Evolutionary conservation across 495 filamentous ascomycete genomes (phyloP).

Genomic region (Thermochaetoides thermophila): DNA sequence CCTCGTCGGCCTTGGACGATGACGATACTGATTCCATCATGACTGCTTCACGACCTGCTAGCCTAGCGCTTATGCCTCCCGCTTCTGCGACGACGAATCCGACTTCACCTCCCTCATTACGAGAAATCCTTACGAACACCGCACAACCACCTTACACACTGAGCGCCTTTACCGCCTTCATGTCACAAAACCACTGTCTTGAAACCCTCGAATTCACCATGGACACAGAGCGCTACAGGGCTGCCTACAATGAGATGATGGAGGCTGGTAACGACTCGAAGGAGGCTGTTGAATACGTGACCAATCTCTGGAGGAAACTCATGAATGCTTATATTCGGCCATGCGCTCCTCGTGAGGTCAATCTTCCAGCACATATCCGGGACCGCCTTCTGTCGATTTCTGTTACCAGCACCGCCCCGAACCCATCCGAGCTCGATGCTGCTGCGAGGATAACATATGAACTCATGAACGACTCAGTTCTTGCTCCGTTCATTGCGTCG

Average conservation of each 20-base stretch:
- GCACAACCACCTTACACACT: conserved; percentile 87
- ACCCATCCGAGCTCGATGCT: conserved; percentile 64
- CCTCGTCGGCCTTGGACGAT: conserved; percentile 26
- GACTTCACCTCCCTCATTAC: conserved; percentile 61
- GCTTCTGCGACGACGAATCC: conserved; percentile 12
- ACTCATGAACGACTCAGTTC: conserved; percentile 90
- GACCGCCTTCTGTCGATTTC: conserved; percentile 59
- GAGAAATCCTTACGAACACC: conserved; percentile 75
- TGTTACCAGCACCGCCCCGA: conserved; percentile 48
- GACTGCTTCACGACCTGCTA: conserved; percentile 31
- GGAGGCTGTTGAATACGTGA: conserved; percentile 54
- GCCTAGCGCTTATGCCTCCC: conserved; percentile 27
- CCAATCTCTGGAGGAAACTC: conserved; percentile 54
- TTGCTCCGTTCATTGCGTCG: conserved; percentile 66
- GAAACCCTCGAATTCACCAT: conserved; percentile 96
- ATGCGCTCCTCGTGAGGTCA: conserved; percentile 79
- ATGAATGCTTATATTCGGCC: conserved; percentile 63
- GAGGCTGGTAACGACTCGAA: conserved; percentile 5
- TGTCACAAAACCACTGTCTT: conserved; percentile 94
- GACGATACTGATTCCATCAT: conserved; percentile 30
- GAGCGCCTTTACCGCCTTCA: conserved; percentile 87
- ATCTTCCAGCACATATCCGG: conserved; percentile 74
- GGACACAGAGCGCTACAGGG: conserved; percentile 80
- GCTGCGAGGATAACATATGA: conserved; percentile 88
- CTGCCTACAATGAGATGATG: conserved; percentile 49